Evolutionary conservation across 2,329 filamentous ascomycete genomes (phyloP).

Genomic region (Botryosphaeria dothidea): DNA sequence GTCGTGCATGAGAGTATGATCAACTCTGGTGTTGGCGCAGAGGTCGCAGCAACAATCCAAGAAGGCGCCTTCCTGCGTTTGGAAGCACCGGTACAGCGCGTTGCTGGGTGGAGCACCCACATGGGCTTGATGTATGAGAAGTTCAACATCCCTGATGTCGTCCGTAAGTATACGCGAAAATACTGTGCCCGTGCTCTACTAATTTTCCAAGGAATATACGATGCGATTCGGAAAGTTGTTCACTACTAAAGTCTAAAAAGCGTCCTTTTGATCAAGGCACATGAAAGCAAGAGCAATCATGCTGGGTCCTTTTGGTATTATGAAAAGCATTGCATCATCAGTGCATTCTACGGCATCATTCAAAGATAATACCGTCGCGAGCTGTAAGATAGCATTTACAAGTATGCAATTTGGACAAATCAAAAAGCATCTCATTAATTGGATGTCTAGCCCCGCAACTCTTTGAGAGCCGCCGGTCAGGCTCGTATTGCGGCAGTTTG

Average conservation of each 20-base stretch:
- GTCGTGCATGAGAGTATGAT: slow-evolving; percentile 93
- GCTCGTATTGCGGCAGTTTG: too few relatives aligned
- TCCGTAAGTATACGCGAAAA: slow-evolving; percentile 62
- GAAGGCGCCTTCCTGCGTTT: slow-evolving; percentile 81
- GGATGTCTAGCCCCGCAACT: too few relatives aligned
- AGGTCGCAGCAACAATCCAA: slow-evolving; percentile 85
- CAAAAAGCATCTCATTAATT: too few relatives aligned
- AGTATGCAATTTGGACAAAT: neutral
- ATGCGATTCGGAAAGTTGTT: slow-evolving; percentile 49
- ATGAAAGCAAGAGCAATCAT: too few relatives aligned
- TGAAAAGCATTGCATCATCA: too few relatives aligned
- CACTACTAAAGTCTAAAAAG: slow-evolving; percentile 39
- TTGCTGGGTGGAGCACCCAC: slow-evolving; percentile 89
- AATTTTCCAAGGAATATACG: slow-evolving; percentile 44
- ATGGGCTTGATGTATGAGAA: slow-evolving; percentile 75
- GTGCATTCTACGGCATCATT: too few relatives aligned
- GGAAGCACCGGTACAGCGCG: slow-evolving; percentile 80
- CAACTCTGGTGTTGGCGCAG: slow-evolving; percentile 85
- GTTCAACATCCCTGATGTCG: slow-evolving; percentile 75
- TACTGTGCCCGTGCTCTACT: neutral
- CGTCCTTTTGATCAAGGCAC: neutral
- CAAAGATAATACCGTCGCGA: too few relatives aligned
- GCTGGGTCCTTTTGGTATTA: too few relatives aligned
- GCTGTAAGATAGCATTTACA: neutral
- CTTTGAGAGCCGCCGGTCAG: too few relatives aligned